Base-by-base conservation (phyloP, 192 early-diverging fungal species). In the Oehlia diaphana region DNA sequence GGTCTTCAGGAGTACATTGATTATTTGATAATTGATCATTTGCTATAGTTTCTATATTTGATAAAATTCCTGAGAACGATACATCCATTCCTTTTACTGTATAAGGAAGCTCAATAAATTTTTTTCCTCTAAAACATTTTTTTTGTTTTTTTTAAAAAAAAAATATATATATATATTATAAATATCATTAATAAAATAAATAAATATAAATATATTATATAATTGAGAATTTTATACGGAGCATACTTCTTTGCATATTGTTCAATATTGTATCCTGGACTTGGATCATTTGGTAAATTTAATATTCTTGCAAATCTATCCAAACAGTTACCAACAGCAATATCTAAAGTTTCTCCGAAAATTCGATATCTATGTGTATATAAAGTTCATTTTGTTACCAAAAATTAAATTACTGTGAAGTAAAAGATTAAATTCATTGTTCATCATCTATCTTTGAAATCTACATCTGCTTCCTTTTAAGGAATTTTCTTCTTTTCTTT, bases 71-170 rank as follows among this genome's bases (percentile, higher is more conserved):
- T 9, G 93, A 95, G 80, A 99, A 98, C 26, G 95, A 96, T 42
- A 99, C 96, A 80, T 99, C 98, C 98, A 99, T 99, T 44, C 98
- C 98, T 83, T 99, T 99, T 83, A 99, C 98, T 2, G 92, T 91
- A 80, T 99, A 99, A 7, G 98, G 98, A 53, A 99, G 86, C 81
- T 95, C 95, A 58, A 97, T 85, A 79, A 91, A 93, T 63, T 92
- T 93, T 37, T 85, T 91, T 7, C 98, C 98, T 68, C 95, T 95
- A 76, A 69, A 49, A 1, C 31, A 31, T 31, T 31, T 31, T 31
- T 31, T 31, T 31, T 31, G 0, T 0, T 26, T 26, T 26, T 26
- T 26, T 26, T 26, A 0, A 0, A 26, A 67, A 72, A 63, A 71
- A 26, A 28, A 16, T 49, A 64, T 64, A 31, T 31, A 31, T 31